A percentile compares a stretch with the other conserved stretches of the same genome.
Conservation (phyloP, 805 yeast species). For the Starmerella geochares region DNA sequence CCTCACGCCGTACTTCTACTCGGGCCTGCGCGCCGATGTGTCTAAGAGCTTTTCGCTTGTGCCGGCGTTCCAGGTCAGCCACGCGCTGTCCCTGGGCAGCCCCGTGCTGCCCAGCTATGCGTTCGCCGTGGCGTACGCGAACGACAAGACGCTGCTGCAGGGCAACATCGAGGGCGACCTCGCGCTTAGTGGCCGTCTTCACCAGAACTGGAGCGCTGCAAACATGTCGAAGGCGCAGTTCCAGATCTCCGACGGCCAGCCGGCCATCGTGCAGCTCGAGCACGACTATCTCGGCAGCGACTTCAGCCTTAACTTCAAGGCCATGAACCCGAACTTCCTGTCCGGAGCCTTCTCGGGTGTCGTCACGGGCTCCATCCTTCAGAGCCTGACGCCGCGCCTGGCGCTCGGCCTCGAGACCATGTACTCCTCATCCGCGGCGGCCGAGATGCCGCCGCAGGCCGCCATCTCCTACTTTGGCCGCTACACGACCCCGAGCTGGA, state of each 20-base stretch:
- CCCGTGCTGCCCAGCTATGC: conserved; percentile 81
- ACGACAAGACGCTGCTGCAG: conserved; percentile 75
- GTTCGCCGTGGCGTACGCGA: conserved; percentile 78
- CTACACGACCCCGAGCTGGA: conserved; percentile 81
- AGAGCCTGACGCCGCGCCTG: conserved; percentile 71
- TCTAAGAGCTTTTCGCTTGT: conserved; percentile 81
- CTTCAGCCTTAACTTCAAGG: conserved; percentile 77
- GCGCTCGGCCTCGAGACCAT: conserved; percentile 88
- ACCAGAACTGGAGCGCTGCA: conserved; percentile 78
- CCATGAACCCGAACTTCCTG: conserved; percentile 75
- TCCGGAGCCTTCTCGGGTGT: conserved; percentile 80
- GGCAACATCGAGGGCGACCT: conserved; percentile 84
- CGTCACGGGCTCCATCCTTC: conserved; percentile 81
- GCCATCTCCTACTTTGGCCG: conserved; percentile 84
- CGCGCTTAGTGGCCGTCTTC: conserved; percentile 76
- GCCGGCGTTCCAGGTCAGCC: conserved; percentile 90
- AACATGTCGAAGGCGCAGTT: conserved; percentile 73
- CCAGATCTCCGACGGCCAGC: conserved; percentile 82
- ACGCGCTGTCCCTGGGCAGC: conserved; percentile 82
- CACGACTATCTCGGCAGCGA: conserved; percentile 90
- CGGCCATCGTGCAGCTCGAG: conserved; percentile 88
- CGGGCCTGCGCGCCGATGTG: conserved; percentile 93
- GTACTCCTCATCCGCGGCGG: conserved; percentile 47
- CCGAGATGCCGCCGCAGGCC: conserved; percentile 67
- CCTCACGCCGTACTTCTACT: conserved; percentile 76